Base-by-base conservation (phyloP, 2,329 filamentous ascomycete genomes). In the Fusarium piperis region DNA sequence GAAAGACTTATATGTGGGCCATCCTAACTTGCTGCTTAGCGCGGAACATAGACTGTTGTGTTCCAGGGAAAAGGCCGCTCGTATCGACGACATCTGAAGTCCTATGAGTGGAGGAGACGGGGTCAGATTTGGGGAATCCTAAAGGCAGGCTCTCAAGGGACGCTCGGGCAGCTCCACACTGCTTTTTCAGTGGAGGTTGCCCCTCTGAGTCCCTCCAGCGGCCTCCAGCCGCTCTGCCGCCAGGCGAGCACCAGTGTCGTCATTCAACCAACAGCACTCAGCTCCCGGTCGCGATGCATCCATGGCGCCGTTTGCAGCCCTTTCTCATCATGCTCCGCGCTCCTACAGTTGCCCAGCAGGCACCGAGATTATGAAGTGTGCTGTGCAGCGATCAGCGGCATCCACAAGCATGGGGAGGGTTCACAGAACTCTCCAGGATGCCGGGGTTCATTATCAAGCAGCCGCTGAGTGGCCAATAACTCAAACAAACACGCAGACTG, bases 181-280 rank as follows among this genome's bases (percentile, higher is more conserved):
- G 70, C 70, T 73, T 72, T 53, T 72, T 71, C 66, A 73, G 70
- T 72, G 70, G 70, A 72, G 66, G 67, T 16, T 61, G 48, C 69
- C 65, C 68, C 44, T 51, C 44, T 30, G 44, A 30, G 16, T 38
- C 60, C 68, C 52, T 58, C 23, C 65, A 28, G 68, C 64, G 63
- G 62, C 67, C 58, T 70, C 55, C 20, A 38, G 53, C 52, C 36
- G 23, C 20, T 36, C 23, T 33, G 28, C 35, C 38, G 13, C 18
- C 33, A 48, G 60, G 60, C 44, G 44, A 59, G 30, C 36, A 16
- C 20, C 26, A 32, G 15, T 61, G 59, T 55, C 46, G 59, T 62
- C 59, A 55, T 44, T 33, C 30, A 30, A 33, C 32, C 58, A 46
- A 51, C 23, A 16, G 20, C 23, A n/a, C 28, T 46, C 53, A 51